phyloP scores from a whole-genome alignment of 2,329 filamentous ascomycete genomes.

The Myotisia sp. region DNA sequence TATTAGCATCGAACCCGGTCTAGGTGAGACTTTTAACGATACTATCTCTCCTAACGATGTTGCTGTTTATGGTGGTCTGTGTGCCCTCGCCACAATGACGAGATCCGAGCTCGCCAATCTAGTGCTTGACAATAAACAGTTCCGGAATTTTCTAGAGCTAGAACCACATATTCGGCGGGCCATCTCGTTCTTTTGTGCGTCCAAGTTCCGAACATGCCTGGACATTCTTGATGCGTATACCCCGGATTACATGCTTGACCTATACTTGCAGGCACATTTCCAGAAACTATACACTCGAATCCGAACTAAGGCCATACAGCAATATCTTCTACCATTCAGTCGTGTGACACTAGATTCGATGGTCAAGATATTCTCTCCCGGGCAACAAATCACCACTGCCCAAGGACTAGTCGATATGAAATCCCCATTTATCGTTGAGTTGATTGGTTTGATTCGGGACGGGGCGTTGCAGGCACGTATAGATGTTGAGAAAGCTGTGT shows the following conservation, averaged over 20 bases:
- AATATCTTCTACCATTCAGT: conserved; percentile 85
- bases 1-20: conserved; percentile 46
- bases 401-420: conserved; percentile 6
- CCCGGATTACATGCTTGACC: conserved; percentile 76
- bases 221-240: conserved; percentile 68
- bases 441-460: conserved; percentile 61
- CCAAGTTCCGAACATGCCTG: conserved; percentile 75
- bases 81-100: conserved; percentile 80
- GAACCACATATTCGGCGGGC: conserved; percentile 91
- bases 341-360: conserved; percentile 70
- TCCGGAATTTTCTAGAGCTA: conserved; percentile 77
- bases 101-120: conserved; percentile 56
- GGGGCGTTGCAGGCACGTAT: conserved; percentile 63
- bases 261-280: conserved; percentile 68
- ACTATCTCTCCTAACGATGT: conserved; percentile 74
- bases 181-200: conserved; percentile 75
- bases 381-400: conserved; percentile 47
- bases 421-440: conserved; percentile 41
- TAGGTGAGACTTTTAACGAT: conserved; percentile 48
- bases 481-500: conserved; percentile 66
- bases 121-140: conserved; percentile 66
- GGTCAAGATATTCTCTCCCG: conserved; percentile 57
- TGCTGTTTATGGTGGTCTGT: conserved; percentile 79
- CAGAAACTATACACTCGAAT: conserved; percentile 56
- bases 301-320: conserved; percentile 78